Evolutionary conservation across 2,329 filamentous ascomycete species (phyloP), one percentile per base, ranked within the genome.

Genomic region (Colletotrichum sp.): DNA sequence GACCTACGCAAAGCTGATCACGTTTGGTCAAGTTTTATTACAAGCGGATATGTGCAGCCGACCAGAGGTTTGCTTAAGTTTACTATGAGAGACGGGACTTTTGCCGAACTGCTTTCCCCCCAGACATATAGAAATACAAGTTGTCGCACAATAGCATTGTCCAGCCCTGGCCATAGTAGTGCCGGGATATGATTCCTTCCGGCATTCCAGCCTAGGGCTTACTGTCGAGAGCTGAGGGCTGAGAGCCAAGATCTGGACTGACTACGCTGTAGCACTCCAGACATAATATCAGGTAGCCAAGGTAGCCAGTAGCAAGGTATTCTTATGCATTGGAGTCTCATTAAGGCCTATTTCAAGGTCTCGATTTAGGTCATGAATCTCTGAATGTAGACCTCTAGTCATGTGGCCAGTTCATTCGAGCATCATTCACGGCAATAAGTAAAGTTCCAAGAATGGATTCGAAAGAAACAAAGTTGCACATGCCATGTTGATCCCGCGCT

Each of bases 101-200:
- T 4, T 48, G 18, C 18, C 3, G 16, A 3, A n/a, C 2, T 43
- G 8, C 7, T 43, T 8, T 43, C 9, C 2, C 18, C 16, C 7
- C 16, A 18, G 3, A 9, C 2, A 4, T 7, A 8, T 7, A 18
- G 8, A 43, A 9, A 8, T 18, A 18, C 38, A 18, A 18, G 9
- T 0, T 21, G 43, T 1, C 2, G 5, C n/a, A 52, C 43, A 21
- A 21, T 2, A 26, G 26, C 26, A 5, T 26, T 43, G 7, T n/a
- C 1, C 2, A 7, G 43, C 0, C n/a, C 21, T 21, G 9, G 4
- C 0, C 10, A 48, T 48, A 0, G 4, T 26, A 1, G 9, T 1
- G 18, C 7, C 18, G 18, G 5, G 10, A 21, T n/a, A 9, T 3
- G 10, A 52, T 7, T 21, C 43, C 6, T 21, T 52, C 6, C n/a